Evolutionary conservation across 805 yeast genomes (phyloP).

Genomic region (Sporopachydermia lactativora): DNA sequence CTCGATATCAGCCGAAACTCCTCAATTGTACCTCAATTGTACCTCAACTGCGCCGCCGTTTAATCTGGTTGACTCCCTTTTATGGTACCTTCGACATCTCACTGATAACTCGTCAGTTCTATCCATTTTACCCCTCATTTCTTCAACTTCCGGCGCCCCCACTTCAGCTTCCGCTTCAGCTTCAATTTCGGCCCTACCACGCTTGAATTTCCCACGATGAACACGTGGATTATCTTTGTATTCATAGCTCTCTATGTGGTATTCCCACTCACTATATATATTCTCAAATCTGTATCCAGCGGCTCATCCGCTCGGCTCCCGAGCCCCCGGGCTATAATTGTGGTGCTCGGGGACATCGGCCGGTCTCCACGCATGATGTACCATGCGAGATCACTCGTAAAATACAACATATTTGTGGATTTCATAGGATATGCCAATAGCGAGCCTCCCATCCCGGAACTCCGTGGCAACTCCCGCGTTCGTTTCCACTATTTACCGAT

Average conservation of each 20-base stretch:
- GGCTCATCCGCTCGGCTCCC: background rate
- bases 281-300: background rate
- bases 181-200: too few species aligned
- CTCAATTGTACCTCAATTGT: too few species aligned
- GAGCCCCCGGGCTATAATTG: conserved; percentile 40
- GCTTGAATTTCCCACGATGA: background rate
- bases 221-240: background rate
- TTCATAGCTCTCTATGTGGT: background rate
- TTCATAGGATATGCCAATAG: conserved; percentile 58
- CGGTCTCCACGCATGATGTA: conserved; percentile 92
- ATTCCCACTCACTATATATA: background rate
- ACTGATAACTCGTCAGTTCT: too few species aligned
- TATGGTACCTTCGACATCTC: too few species aligned
- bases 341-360: conserved; percentile 87
- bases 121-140: too few species aligned
- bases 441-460: conserved; percentile 13
- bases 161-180: too few species aligned
- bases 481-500: conserved; percentile 17
- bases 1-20: too few species aligned
- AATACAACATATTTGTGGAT: conserved; percentile 57
- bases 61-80: too few species aligned
- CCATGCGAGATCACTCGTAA: conserved; percentile 71
- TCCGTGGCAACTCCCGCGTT: conserved; percentile 14
- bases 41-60: too few species aligned
- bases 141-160: too few species aligned